phyloP scores from a whole-genome alignment of 179 eudicot genomes.

The Silene coronaria region DNA sequence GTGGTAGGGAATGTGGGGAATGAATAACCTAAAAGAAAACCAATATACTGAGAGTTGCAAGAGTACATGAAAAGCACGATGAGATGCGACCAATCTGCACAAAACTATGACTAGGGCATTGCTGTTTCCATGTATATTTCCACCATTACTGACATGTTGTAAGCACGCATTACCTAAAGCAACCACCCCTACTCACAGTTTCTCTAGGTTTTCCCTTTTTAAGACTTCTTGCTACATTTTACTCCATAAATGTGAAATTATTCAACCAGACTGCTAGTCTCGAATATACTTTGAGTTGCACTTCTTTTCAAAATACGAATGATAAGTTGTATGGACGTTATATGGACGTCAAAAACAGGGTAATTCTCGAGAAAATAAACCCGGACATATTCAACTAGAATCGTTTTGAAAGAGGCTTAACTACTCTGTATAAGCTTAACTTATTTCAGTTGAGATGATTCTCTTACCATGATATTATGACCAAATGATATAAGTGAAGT shows the following conservation, averaged over 20 bases:
- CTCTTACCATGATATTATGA: too few species aligned
- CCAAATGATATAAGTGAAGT: too few species aligned
- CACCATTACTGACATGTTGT: background rate
- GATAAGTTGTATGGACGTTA: too few species aligned
- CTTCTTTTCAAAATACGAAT: too few species aligned
- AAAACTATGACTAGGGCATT: background rate
- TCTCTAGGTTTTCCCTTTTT: constrained; percentile 9
- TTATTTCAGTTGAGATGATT: too few species aligned
- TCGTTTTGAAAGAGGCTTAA: too few species aligned
- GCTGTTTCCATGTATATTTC: background rate
- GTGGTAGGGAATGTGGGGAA: background rate
- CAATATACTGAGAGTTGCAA: background rate
- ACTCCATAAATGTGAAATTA: background rate
- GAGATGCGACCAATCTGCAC: background rate
- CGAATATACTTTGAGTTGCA: too few species aligned
- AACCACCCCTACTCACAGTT: background rate
- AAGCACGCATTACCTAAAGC: constrained; percentile 7
- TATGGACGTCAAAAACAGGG: too few species aligned
- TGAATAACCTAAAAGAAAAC: background rate
- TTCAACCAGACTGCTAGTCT: background rate
- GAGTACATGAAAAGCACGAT: background rate
- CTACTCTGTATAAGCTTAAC: too few species aligned
- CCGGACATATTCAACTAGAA: too few species aligned
- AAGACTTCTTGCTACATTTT: background rate
- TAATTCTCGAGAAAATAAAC: too few species aligned